phyloP scores from a whole-genome alignment of 805 yeast genomes.

The Candida oleophila region DNA sequence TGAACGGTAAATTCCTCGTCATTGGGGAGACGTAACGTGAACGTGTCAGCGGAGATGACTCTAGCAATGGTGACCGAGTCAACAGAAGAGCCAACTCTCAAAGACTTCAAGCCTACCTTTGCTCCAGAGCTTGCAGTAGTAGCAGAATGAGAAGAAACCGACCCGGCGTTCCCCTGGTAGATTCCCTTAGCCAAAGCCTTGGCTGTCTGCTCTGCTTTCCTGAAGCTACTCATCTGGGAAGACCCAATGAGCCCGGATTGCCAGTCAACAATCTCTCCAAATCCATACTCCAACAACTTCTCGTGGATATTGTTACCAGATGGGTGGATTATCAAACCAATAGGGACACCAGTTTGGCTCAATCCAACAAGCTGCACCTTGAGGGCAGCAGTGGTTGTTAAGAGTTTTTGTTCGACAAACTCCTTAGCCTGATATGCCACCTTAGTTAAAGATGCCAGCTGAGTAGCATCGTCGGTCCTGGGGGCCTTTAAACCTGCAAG shows the following conservation, averaged over 20 bases:
- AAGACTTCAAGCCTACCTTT: conserved; percentile 18
- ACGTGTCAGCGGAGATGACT: conserved; percentile 68
- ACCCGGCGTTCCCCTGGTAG: conserved; percentile 46
- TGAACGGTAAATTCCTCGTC: conserved; percentile 65
- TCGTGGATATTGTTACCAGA: conserved; percentile 73
- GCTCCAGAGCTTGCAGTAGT: conserved; percentile 12
- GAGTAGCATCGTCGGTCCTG: conserved; percentile 52
- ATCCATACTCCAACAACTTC: conserved; percentile 63
- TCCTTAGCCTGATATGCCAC: conserved; percentile 64
- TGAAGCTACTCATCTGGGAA: conserved; percentile 54
- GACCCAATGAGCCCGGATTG: conserved; percentile 72
- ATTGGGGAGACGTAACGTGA: conserved; percentile 47
- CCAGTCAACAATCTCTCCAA: conserved; percentile 78
- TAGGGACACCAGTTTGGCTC: conserved; percentile 58
- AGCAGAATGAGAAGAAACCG: conserved; percentile 14
- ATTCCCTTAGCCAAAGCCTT: conserved; percentile 55
- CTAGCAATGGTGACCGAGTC: conserved; percentile 55
- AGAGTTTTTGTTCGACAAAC: conserved; percentile 62
- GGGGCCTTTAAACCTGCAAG: conserved; percentile 78
- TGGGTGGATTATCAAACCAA: conserved; percentile 63
- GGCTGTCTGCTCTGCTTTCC: conserved; percentile 67
- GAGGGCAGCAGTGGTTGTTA: conserved; percentile 54
- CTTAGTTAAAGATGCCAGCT: conserved; percentile 48
- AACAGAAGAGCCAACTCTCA: conserved; percentile 46
- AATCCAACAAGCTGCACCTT: conserved; percentile 59